A percentile compares a stretch with the other conserved stretches of the same genome.
Evolutionary conservation across 148 eudicot species (phyloP).

Genomic region (Rhododendron henanense): DNA sequence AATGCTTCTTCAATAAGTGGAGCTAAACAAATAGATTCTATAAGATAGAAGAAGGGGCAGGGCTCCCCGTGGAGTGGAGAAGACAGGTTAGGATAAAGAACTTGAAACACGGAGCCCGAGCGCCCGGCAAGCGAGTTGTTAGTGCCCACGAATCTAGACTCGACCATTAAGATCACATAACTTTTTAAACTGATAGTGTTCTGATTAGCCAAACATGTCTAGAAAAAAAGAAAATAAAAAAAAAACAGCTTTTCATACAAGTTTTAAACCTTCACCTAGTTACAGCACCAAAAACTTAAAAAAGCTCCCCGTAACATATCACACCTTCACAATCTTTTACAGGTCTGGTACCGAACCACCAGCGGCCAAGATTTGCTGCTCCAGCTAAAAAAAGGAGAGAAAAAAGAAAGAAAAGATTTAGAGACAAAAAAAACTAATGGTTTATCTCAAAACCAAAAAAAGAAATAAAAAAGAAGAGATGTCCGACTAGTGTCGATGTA

Average conservation of each 20-base stretch:
- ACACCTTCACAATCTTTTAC: neutral
- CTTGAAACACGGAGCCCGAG: neutral
- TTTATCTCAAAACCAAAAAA: neutral
- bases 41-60: no score
- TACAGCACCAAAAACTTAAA: neutral
- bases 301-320: neutral
- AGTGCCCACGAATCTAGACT: neutral
- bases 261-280: neutral
- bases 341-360: conserved; percentile 33
- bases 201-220: neutral
- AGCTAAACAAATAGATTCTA: neutral
- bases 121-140: neutral
- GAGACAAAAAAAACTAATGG: neutral
- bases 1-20: neutral
- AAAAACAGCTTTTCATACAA: neutral
- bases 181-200: neutral
- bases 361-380: conserved; percentile 31
- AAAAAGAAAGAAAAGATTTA: neutral
- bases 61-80: neutral
- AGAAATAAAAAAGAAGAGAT: no score
- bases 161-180: neutral
- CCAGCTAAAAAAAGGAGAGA: conserved; percentile 27
- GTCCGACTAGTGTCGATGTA: neutral
- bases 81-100: neutral
- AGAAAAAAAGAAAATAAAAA: neutral